Percentiles rank a stretch among this genome's conserved stretches.
Conservation (phyloP, 225 moss, liverwort and hornwort species). For the Bryoerythrophyllum caledonicum region DNA sequence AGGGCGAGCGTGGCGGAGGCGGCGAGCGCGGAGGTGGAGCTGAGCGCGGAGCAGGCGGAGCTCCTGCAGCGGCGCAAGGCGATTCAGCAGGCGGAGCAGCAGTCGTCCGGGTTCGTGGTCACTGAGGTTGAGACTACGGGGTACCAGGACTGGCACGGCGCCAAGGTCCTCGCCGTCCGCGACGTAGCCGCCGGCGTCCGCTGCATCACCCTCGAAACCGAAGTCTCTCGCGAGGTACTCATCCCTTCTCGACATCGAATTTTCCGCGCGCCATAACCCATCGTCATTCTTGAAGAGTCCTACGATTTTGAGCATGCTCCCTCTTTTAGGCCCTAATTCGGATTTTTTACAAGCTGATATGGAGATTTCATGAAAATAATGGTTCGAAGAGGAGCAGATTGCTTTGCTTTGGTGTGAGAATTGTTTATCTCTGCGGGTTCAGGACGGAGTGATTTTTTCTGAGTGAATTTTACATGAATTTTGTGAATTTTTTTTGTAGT, state of each 20-base stretch:
- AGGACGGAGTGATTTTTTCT: not conserved
- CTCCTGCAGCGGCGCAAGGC: slow-evolving; percentile 52
- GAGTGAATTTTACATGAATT: not conserved
- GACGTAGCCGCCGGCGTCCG: slow-evolving; percentile 71
- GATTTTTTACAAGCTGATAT: not conserved
- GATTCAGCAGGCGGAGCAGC: slow-evolving; percentile 51
- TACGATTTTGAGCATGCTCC: not conserved
- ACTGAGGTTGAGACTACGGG: slow-evolving; percentile 54
- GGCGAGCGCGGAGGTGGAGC: slow-evolving; percentile 29
- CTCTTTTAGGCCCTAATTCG: no score
- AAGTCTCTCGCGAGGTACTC: slow-evolving; percentile 86
- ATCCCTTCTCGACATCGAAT: no score
- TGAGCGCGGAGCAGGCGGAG: slow-evolving; percentile 40
- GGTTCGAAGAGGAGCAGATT: not conserved
- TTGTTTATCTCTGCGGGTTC: not conserved
- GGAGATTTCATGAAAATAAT: not conserved
- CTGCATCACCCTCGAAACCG: slow-evolving; percentile 68
- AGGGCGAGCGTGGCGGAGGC: slow-evolving; percentile 41
- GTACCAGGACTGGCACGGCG: slow-evolving; percentile 59
- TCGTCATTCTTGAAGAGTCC: not conserved
- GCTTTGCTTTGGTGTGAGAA: not conserved
- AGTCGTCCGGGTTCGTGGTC: slow-evolving; percentile 45
- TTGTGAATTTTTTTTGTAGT: slow-evolving; percentile 27
- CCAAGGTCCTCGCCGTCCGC: slow-evolving; percentile 52
- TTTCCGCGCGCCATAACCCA: no score